Conservation (phyloP, 106 monocot genomes). For the Dactylorhiza incarnata region DNA sequence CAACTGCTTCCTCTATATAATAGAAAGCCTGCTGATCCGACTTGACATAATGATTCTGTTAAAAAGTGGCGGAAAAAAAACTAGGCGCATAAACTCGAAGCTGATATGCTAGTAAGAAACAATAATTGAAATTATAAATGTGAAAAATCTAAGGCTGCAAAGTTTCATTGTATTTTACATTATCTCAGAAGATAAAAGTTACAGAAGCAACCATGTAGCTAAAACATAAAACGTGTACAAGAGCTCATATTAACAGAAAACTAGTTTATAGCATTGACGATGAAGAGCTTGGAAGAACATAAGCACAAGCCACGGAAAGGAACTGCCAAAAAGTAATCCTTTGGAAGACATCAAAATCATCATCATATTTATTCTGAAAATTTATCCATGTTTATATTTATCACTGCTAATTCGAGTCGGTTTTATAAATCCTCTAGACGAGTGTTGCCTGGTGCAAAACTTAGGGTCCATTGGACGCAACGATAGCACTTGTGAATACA, state of each 20-base stretch:
- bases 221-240: background rate
- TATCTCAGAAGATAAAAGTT: background rate
- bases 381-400: no score
- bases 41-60: constrained; percentile 67
- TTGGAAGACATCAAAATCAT: no score
- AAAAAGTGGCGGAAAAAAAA: background rate
- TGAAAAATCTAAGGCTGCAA: background rate
- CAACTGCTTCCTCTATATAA: constrained; percentile 91
- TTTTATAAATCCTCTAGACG: no score
- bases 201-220: background rate
- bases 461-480: no score
- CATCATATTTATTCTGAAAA: no score
- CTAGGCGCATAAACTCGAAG: background rate
- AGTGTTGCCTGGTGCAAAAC: no score
- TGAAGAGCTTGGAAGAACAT: no score
- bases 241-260: background rate
- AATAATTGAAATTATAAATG: background rate
- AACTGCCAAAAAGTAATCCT: no score
- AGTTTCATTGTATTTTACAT: constrained; percentile 1
- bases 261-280: no score
- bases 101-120: background rate
- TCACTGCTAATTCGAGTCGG: no score
- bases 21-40: constrained; percentile 91
- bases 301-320: no score
- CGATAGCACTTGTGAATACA: no score